Percentiles rank a stretch among this genome's conserved stretches.
phyloP scores from a whole-genome alignment of 2,329 filamentous ascomycete species.

The Fusarium transvaalense region DNA sequence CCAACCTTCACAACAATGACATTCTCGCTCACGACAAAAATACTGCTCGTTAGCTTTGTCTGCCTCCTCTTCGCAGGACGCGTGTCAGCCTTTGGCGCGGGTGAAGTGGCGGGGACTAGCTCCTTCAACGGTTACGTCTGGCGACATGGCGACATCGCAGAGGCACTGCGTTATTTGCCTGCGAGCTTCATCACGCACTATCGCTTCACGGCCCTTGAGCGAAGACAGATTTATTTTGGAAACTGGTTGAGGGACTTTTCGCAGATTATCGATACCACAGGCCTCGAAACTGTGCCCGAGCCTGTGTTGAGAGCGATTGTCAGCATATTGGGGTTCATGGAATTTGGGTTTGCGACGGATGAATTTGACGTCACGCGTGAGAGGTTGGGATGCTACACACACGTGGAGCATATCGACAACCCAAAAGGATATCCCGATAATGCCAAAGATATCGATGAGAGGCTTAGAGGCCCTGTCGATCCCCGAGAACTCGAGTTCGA shows the following conservation, averaged over 20 bases:
- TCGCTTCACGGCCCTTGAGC: slow-evolving; percentile 55
- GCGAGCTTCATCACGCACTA: slow-evolving; percentile 55
- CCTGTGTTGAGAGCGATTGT: slow-evolving; percentile 49
- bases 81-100: slow-evolving; percentile 55
- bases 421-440: slow-evolving; percentile 81
- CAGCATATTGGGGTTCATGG: slow-evolving; percentile 49
- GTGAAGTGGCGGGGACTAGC: slow-evolving; percentile 54
- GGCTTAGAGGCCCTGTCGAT: slow-evolving; percentile 51
- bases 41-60: slow-evolving; percentile 38
- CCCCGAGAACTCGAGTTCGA: slow-evolving; percentile 76
- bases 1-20: slow-evolving; percentile 24
- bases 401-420: slow-evolving; percentile 78
- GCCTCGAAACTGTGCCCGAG: slow-evolving; percentile 50
- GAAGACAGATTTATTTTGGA: slow-evolving; percentile 56
- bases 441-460: slow-evolving; percentile 78
- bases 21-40: slow-evolving; percentile 30
- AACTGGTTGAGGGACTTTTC: slow-evolving; percentile 77
- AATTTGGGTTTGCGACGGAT: slow-evolving; percentile 75
- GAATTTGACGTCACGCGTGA: slow-evolving; percentile 86
- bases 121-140: slow-evolving; percentile 58
- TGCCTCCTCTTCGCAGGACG: slow-evolving; percentile 48
- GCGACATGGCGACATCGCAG: slow-evolving; percentile 57
- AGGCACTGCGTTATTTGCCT: slow-evolving; percentile 55
- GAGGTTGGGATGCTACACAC: slow-evolving; percentile 80
- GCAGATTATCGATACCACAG: slow-evolving; percentile 76